Base-by-base conservation (phyloP, 768 basidiomycete genomes). In the Krasilnikovozyma curviuscula region DNA sequence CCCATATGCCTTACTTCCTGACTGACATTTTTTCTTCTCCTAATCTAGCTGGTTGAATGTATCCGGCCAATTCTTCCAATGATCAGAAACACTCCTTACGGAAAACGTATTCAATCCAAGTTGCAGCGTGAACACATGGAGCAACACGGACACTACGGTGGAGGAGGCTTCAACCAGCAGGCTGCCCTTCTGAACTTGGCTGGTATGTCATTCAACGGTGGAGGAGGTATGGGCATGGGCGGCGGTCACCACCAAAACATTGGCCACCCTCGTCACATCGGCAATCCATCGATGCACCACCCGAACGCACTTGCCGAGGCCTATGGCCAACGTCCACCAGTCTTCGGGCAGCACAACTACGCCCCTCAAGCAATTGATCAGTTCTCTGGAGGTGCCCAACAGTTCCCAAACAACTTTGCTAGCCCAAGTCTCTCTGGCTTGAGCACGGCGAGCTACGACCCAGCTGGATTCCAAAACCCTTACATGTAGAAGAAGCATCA, bases 31-130 rank as follows among this genome's bases (percentile, higher is more conserved):
- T 32, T 30, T 32, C 28, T 40, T 44, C 32, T 28, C 42, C 8
- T 27, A 19, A n/a, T 33, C 3, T 59, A 70, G 54, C 78, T 98
- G 23, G 85, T 98, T 18, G 91, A 97, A 61, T 85, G 84, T 56
- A 98, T 98, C 63, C 81, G 93, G 42, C 93, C 93, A n/a, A 86
- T 97, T 52, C 73, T 98, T 23, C 93, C 93, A 2, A 73, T 95
- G 58, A 98, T 98, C 61, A 82, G 93, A 60, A 98, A 98, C 68
- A 98, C 93, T 9, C 93, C 93, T 7, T 98, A 98, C 58, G 93
- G 93, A 57, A 98, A 98, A 70, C 79, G 93, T 37, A 98, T 98
- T 60, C 91, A 95, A 66, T 89, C 88, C 70, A 95, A 95, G 68
- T 70, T 97, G 46, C 89, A 93, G 66, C 83, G 91, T 49, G 88